Base-by-base conservation (phyloP, 306 rosid genomes). In the Luffa aegyptiaca region DNA sequence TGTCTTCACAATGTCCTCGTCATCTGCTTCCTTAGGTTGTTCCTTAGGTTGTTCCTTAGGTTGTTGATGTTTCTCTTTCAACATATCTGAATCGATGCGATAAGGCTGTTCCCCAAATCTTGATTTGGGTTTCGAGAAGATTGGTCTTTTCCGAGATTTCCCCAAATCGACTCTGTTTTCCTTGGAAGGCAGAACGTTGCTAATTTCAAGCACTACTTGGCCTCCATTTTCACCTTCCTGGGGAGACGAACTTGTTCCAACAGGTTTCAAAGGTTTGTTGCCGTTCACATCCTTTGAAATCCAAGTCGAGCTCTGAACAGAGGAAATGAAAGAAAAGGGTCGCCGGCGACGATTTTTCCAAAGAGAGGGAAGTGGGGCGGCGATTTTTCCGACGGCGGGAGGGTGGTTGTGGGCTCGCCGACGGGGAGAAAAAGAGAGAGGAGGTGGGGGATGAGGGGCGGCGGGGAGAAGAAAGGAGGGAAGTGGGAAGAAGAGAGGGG, bases 81-180 rank as follows among this genome's bases (percentile, higher is more conserved):
- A 75, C 66, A 79, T 14, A 6, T 83, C 49, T 35, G 84, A 76
- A 81, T 90, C 92, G 58, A 83, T 37, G 12, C 62, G 69, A 58
- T 41, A 85, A 26, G 92, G 80, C 18, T 85, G 90, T 84, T 95
- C 98, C 62, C 88, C 92, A 82, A 92, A 92, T 57, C 98, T 88
- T 75, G 98, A 91, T 86, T 92, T 95, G 71, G 98, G 91, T 78
- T 85, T 90, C 14, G 93, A 87, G 80, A 57, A 83, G 68, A 84
- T 83, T 58, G 93, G 91, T 88, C 97, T 88, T 69, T 76, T 26
- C 2, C 89, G 84, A 33, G 96, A 84, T 78, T 56, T 88, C 79
- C 85, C 84, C 11, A 86, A 83, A 70, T 59, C 86, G 42, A 41
- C 79, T 79, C 81, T 79, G 79, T 36, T 46, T 53, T 80, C 83